These are phyloP conservation scores for Alternaria triticimaculans DNA, from an alignment of 2,329 filamentous ascomycete species.

Conservation along the genomic window DNA sequence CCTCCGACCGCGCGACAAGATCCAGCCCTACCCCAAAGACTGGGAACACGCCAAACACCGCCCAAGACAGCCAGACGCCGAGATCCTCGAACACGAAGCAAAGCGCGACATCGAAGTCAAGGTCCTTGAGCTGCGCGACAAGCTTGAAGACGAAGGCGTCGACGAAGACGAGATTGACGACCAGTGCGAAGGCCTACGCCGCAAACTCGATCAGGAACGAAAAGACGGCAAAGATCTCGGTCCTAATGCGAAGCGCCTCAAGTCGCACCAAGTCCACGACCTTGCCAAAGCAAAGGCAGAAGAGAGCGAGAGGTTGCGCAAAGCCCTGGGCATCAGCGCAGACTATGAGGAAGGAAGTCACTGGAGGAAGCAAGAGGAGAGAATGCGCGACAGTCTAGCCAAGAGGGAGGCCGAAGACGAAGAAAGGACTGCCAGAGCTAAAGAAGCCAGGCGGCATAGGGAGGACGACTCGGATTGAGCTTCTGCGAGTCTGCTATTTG, in stretches of 20 bases:
- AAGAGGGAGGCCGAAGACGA: conserved; percentile 50
- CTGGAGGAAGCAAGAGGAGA: conserved; percentile 84
- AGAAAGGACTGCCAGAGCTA: conserved; percentile 29
- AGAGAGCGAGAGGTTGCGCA: conserved; percentile 87
- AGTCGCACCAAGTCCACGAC: conserved; percentile 94
- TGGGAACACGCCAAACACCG: conserved; percentile 73
- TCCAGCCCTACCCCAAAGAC: conserved; percentile 77
- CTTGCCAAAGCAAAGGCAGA: conserved; percentile 94
- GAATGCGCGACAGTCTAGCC: conserved; percentile 55
- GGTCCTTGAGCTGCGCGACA: conserved; percentile 87
- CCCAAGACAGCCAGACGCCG: conserved; percentile 85
- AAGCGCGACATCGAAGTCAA: conserved; percentile 91
- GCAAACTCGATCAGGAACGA: conserved; percentile 62
- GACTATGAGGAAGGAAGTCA: conserved; percentile 87
- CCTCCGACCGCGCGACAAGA: conserved; percentile 81
- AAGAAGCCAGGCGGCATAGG: conserved; percentile 31
- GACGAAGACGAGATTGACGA: conserved; percentile 92
- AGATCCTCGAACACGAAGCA: conserved; percentile 92
- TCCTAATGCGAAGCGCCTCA: conserved; percentile 66
- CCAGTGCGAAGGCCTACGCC: conserved; percentile 70
- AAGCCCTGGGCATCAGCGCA: conserved; percentile 83
- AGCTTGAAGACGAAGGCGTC: conserved; percentile 87
- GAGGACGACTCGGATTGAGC: conserved; percentile 41
- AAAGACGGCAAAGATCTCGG: conserved; percentile 45
- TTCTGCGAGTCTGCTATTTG: background rate